Evolutionary conservation across 805 yeast genomes (phyloP).

Genomic region (Zygosaccharomyces siamensis): DNA sequence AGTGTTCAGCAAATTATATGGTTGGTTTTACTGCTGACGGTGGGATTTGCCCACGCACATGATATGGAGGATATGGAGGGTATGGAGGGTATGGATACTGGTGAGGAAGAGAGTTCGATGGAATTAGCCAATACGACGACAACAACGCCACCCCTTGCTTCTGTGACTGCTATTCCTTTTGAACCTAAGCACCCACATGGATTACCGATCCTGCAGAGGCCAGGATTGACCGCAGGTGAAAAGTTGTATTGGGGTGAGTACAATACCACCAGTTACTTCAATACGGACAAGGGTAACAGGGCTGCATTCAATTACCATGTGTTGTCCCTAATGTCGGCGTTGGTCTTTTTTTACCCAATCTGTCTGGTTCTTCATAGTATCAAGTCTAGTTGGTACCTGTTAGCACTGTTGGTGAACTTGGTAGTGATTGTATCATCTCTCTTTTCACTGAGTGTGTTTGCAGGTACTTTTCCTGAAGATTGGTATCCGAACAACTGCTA

Average conservation of each 20-base stretch:
- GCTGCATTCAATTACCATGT: conserved; percentile 54
- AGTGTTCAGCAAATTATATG: neutral
- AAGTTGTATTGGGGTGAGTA: conserved; percentile 71
- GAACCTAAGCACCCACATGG: conserved; percentile 56
- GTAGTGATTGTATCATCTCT: conserved; percentile 46
- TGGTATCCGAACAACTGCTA: conserved; percentile 78
- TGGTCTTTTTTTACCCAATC: conserved; percentile 61
- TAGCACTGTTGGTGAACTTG: conserved; percentile 49
- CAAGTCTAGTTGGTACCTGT: conserved; percentile 53
- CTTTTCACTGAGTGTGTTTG: conserved; percentile 51
- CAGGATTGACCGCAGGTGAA: conserved; percentile 66
- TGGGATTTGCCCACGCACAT: conserved; percentile 40
- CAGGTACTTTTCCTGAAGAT: conserved; percentile 49
- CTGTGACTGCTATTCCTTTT: conserved; percentile 43
- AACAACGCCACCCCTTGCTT: conserved; percentile 7
- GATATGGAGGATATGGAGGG: conserved; percentile 23
- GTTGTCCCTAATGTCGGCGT: conserved; percentile 39
- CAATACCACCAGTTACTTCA: conserved; percentile 72
- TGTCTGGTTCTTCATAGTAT: conserved; percentile 59
- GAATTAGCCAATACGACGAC: conserved; percentile 7
- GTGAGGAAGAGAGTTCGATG: conserved; percentile 6
- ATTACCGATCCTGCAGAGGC: conserved; percentile 57
- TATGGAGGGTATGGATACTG: conserved; percentile 16
- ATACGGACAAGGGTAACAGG: conserved; percentile 44
- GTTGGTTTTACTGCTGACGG: neutral